These are phyloP conservation scores for Ophiocordyceps camponoti-saundersi DNA, from an alignment of 2,329 filamentous ascomycete genomes.

Conservation along the genomic window DNA sequence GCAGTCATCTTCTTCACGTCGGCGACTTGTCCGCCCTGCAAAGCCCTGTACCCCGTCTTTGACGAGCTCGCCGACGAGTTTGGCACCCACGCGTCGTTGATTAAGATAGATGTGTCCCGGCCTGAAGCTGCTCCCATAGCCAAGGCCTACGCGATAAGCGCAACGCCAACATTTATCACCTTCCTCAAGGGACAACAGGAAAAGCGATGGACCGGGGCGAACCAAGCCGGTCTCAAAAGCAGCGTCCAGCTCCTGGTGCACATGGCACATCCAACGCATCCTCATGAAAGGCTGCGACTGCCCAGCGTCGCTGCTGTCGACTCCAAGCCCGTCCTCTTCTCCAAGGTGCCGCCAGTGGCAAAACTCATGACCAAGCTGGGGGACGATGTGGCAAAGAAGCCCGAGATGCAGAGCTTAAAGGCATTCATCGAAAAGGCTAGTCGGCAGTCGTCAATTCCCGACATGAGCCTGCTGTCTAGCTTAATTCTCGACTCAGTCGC, in stretches of 20 bases:
- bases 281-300: constrained; percentile 53
- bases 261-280: constrained; percentile 60
- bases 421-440: constrained; percentile 52
- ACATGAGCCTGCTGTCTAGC: constrained; percentile 45
- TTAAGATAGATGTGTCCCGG: constrained; percentile 66
- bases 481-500: constrained; percentile 40
- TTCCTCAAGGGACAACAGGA: constrained; percentile 62
- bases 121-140: constrained; percentile 47
- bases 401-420: constrained; percentile 46
- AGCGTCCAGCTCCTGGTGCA: constrained; percentile 61
- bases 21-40: constrained; percentile 72
- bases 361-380: constrained; percentile 74
- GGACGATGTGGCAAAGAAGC: constrained; percentile 29
- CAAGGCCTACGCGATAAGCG: constrained; percentile 48
- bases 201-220: constrained; percentile 67
- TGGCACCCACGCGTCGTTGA: constrained; percentile 48
- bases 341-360: constrained; percentile 64
- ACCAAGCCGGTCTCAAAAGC: constrained; percentile 46
- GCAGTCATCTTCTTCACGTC: constrained; percentile 89
- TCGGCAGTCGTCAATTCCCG: constrained; percentile 42
- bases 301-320: constrained; percentile 50
- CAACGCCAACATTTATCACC: constrained; percentile 80
- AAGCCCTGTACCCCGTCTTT: constrained; percentile 63
- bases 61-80: constrained; percentile 63
- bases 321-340: constrained; percentile 52